Evolutionary conservation across 2,329 filamentous ascomycete genomes (phyloP).

Genomic region (Zelopaecilomyces penicillatus): DNA sequence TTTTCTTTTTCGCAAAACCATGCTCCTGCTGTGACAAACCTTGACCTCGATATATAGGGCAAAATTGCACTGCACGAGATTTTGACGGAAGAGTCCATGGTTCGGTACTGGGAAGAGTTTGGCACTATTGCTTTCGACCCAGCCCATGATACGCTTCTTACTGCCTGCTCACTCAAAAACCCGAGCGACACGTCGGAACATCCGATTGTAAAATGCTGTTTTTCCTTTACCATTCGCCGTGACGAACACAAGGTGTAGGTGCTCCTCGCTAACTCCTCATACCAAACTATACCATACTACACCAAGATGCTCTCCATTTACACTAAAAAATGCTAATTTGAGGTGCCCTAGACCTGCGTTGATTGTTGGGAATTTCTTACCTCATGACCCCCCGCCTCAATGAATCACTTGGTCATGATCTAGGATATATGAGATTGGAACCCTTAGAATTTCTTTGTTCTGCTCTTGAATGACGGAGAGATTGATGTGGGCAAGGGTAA

Average conservation of each 20-base stretch:
- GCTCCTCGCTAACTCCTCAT: no score
- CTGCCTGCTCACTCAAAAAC: conserved; percentile 83
- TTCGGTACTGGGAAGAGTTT: conserved; percentile 99
- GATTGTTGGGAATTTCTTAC: conserved; percentile 94
- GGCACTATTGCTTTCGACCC: conserved; percentile 94
- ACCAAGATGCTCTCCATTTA: no score
- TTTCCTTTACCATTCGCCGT: conserved; percentile 91
- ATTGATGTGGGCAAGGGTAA: no score
- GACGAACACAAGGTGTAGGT: conserved; percentile 94
- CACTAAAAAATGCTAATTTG: conserved; percentile 21
- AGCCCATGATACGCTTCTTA: conserved; percentile 88
- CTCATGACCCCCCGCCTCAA: conserved; percentile 54
- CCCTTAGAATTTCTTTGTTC: no score
- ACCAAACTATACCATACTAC: no score
- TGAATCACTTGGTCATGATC: neutral
- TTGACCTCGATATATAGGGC: conserved; percentile 49
- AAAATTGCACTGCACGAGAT: conserved; percentile 94
- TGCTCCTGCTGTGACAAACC: neutral
- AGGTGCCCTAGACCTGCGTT: conserved; percentile 62
- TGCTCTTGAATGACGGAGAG: no score
- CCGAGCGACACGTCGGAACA: conserved; percentile 61
- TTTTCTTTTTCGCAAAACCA: neutral
- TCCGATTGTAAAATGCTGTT: conserved; percentile 82
- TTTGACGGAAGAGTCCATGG: conserved; percentile 85
- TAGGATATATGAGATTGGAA: no score